phyloP scores from a whole-genome alignment of 164 flowering plant species.

The Aristolochia fimbriata region DNA sequence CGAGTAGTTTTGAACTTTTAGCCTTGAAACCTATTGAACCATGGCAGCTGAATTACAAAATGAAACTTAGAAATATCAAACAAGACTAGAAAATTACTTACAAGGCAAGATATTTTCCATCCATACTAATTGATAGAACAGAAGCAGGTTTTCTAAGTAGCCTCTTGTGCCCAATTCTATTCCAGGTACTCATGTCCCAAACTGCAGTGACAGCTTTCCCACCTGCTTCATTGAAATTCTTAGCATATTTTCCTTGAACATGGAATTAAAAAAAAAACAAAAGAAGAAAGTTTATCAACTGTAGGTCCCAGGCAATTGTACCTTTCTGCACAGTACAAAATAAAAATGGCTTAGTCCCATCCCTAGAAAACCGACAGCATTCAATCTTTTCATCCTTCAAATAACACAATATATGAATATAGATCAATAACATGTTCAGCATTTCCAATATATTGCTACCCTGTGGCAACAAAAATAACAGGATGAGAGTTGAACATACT shows the following conservation, averaged over 20 bases:
- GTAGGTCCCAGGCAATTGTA: constrained; percentile 12
- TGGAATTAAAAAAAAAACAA: background rate
- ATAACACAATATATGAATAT: constrained; percentile 1
- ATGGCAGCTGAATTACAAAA: no score
- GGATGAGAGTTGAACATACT: constrained; percentile 21
- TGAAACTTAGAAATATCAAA: background rate
- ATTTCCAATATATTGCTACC: background rate
- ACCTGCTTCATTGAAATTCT: constrained; percentile 30
- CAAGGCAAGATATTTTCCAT: constrained; percentile 96
- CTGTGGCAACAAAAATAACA: background rate
- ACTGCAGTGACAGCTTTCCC: constrained; percentile 58
- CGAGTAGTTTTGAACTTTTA: no score
- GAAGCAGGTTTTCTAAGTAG: constrained; percentile 69
- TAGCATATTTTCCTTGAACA: constrained; percentile 1
- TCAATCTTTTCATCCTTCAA: constrained; percentile 83
- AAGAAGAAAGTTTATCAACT: background rate
- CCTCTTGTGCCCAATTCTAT: constrained; percentile 74
- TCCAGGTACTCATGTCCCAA: constrained; percentile 93
- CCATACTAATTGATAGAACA: constrained; percentile 64
- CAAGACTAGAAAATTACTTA: constrained; percentile 26
- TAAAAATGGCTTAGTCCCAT: constrained; percentile 94
- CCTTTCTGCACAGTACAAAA: constrained; percentile 81
- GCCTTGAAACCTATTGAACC: no score
- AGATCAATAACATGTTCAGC: background rate
- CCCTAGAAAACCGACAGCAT: constrained; percentile 87